These are phyloP conservation scores for Xerocomellus intermedius DNA, from an alignment of 768 basidiomycete species.

Conservation along the genomic window DNA sequence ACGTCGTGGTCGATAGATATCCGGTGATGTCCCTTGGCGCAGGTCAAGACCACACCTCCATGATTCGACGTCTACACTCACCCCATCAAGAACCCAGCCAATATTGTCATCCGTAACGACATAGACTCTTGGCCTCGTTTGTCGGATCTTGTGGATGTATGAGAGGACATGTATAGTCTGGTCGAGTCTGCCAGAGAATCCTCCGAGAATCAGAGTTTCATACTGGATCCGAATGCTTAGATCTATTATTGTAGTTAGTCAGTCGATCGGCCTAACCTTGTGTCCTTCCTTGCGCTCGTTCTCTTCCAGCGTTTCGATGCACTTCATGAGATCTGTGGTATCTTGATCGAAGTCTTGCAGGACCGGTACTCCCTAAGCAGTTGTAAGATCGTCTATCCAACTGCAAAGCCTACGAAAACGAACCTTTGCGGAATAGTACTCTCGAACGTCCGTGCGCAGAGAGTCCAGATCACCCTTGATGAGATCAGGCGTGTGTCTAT, in stretches of 20 bases:
- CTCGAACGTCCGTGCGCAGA: constrained; percentile 66
- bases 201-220: constrained; percentile 79
- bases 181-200: constrained; percentile 87
- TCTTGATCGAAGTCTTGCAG: constrained; percentile 69
- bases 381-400: neutral
- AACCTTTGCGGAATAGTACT: constrained; percentile 64
- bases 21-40: constrained; percentile 71
- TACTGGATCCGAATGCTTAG: constrained; percentile 39
- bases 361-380: constrained; percentile 61
- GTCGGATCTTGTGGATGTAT: constrained; percentile 76
- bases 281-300: constrained; percentile 46
- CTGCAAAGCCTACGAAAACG: constrained; percentile 13
- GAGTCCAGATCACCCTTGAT: constrained; percentile 97
- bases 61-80: constrained; percentile 33
- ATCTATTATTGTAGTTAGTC: neutral
- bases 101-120: constrained; percentile 89
- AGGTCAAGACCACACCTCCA: neutral
- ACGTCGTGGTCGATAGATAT: constrained; percentile 71
- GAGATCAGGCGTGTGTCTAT: constrained; percentile 75
- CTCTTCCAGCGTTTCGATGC: constrained; percentile 59
- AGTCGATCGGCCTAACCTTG: constrained; percentile 31
- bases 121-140: constrained; percentile 55
- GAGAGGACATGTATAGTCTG: constrained; percentile 92
- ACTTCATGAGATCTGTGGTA: constrained; percentile 97
- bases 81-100: constrained; percentile 83